Evolutionary conservation across 306 rosid species (phyloP).

Genomic region (Hippophae tibetana): DNA sequence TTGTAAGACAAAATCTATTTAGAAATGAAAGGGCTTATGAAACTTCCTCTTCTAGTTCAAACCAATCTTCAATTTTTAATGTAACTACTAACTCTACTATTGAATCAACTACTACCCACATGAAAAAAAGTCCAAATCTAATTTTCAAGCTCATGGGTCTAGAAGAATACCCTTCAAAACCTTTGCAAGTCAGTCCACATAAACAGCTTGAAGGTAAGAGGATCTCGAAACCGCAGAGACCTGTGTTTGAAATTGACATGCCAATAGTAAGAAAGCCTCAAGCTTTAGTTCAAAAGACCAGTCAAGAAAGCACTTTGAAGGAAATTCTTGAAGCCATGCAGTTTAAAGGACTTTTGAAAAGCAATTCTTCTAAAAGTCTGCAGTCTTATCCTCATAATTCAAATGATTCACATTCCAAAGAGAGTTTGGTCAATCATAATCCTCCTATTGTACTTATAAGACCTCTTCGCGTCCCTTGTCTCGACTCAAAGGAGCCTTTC

Average conservation of each 20-base stretch:
- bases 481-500: conserved; percentile 13
- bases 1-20: conserved; percentile 22
- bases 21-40: conserved; percentile 29
- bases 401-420: conserved; percentile 11
- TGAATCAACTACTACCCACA: conserved; percentile 19
- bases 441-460: conserved; percentile 74
- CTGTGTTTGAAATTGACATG: conserved; percentile 40
- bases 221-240: conserved; percentile 39
- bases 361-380: conserved; percentile 31
- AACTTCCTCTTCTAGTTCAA: conserved; percentile 55
- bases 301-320: conserved; percentile 45
- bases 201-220: conserved; percentile 40
- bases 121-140: conserved; percentile 38
- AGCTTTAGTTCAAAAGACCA: conserved; percentile 23
- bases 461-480: conserved; percentile 36
- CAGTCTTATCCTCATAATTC: conserved; percentile 19
- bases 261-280: conserved; percentile 34
- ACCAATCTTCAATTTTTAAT: conserved; percentile 44
- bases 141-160: conserved; percentile 90
- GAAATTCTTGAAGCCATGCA: conserved; percentile 64
- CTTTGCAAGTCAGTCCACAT: conserved; percentile 26
- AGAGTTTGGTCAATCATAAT: conserved; percentile 15
- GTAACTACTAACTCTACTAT: conserved; percentile 34
- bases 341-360: conserved; percentile 47
- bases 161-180: conserved; percentile 43